These are phyloP conservation scores for Talaromyces ruber DNA, from an alignment of 495 filamentous ascomycete genomes.

Conservation along the genomic window DNA sequence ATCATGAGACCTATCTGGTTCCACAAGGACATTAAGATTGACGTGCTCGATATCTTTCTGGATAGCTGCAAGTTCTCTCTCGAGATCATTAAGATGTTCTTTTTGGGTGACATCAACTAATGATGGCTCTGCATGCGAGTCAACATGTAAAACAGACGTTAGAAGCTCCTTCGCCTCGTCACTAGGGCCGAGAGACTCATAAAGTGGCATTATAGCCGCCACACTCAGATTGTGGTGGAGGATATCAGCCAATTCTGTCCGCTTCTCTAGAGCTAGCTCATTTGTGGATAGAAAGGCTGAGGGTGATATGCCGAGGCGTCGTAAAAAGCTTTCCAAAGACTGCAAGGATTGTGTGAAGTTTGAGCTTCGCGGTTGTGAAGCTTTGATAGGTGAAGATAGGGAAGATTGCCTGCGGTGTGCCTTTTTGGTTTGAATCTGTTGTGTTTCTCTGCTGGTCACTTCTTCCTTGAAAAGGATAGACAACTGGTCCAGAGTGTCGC, in stretches of 20 bases:
- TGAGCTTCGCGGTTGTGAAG: not conserved
- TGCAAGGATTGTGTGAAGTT: conserved; percentile 9
- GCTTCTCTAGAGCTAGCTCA: conserved; percentile 20
- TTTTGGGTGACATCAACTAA: conserved; percentile 19
- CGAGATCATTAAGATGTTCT: conserved; percentile 19
- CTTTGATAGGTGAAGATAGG: not conserved
- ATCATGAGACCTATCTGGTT: conserved; percentile 22
- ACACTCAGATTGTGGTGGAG: conserved; percentile 15
- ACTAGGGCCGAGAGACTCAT: conserved; percentile 16
- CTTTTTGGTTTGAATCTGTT: not conserved
- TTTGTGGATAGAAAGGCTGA: conserved; percentile 5
- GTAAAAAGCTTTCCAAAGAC: conserved; percentile 25
- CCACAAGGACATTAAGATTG: conserved; percentile 26
- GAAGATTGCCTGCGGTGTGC: not conserved
- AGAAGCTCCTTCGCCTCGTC: conserved; percentile 28
- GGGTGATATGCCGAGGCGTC: conserved; percentile 26
- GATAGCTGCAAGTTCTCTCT: conserved; percentile 19
- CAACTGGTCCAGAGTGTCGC: conserved; percentile 27
- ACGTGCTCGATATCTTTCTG: conserved; percentile 27
- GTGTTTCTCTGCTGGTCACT: conserved; percentile 7
- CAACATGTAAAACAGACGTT: conserved; percentile 20
- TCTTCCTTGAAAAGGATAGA: conserved; percentile 24
- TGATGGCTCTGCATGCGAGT: conserved; percentile 23
- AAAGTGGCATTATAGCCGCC: conserved; percentile 25
- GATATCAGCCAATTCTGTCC: conserved; percentile 18